A percentile compares a stretch with the other conserved stretches of the same genome.
Conservation (phyloP, 2,329 filamentous ascomycete genomes). For the Venturiaceae sp. region DNA sequence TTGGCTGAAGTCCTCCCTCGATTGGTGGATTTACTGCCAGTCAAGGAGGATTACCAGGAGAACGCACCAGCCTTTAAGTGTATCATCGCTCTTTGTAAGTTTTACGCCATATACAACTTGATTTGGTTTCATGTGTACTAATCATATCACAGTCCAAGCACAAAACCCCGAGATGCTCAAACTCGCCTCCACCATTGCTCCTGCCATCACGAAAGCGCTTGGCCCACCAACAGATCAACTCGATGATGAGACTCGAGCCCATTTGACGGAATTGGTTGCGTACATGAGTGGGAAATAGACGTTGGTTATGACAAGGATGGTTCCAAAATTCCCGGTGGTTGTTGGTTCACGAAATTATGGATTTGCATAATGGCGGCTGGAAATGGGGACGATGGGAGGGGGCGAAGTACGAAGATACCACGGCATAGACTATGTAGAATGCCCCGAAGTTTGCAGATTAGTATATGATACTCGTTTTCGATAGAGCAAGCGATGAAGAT, state of each 20-base stretch:
- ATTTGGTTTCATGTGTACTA: background rate
- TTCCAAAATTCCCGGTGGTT: background rate
- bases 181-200: constrained; percentile 59
- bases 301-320: background rate
- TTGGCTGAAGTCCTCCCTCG: constrained; percentile 73
- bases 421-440: background rate
- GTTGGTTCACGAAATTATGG: background rate
- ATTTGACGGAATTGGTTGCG: constrained; percentile 55
- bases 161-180: constrained; percentile 60
- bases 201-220: constrained; percentile 65
- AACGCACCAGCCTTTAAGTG: constrained; percentile 90
- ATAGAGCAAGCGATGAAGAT: no score
- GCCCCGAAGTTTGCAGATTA: background rate
- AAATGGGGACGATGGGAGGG: background rate
- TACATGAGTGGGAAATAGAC: constrained; percentile 21
- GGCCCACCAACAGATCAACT: constrained; percentile 65
- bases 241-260: constrained; percentile 57
- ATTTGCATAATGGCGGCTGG: background rate
- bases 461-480: background rate
- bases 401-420: background rate
- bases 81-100: constrained; percentile 76
- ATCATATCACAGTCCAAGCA: constrained; percentile 43
- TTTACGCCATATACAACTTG: no score
- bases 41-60: constrained; percentile 92
- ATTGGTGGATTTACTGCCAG: constrained; percentile 67